phyloP scores from a whole-genome alignment of 257 asterid species.

The Solanum sitiens region DNA sequence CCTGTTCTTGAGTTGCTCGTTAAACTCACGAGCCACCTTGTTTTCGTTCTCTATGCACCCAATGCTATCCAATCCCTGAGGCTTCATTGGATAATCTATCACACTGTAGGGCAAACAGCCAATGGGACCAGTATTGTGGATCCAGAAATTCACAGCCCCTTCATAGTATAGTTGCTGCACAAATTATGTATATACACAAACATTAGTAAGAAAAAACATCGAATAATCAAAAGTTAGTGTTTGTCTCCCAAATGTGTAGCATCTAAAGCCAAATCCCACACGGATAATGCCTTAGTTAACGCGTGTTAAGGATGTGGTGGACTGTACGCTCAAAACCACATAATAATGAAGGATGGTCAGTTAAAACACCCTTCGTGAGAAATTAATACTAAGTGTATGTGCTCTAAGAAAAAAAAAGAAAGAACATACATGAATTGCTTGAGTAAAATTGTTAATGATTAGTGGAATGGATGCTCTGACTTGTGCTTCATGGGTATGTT shows the following conservation, averaged over 20 bases:
- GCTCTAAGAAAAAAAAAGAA: neutral
- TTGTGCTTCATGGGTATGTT: conserved; percentile 12
- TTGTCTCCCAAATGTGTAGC: neutral
- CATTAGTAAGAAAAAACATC: neutral
- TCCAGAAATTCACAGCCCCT: conserved; percentile 44
- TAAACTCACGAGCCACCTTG: conserved; percentile 29
- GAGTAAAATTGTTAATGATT: conserved; percentile 11
- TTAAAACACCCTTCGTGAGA: neutral
- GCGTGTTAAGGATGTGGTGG: neutral
- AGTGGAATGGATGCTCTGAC: conserved; percentile 20
- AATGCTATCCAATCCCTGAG: conserved; percentile 10
- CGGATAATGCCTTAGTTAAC: neutral
- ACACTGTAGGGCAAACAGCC: conserved; percentile 31
- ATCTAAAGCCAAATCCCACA: neutral
- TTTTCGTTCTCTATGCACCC: conserved; percentile 30
- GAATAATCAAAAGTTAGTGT: neutral
- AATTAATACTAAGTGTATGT: too few species aligned
- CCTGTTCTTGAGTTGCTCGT: conserved; percentile 18
- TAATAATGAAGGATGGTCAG: neutral
- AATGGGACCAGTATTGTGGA: conserved; percentile 48
- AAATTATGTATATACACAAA: neutral
- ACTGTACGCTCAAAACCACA: neutral
- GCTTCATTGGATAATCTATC: conserved; percentile 15
- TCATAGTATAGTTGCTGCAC: conserved; percentile 18
- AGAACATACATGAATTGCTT: conserved; percentile 8